Evolutionary conservation across 2,329 filamentous ascomycete genomes (phyloP).

Genomic region (Fusarium multiceps): DNA sequence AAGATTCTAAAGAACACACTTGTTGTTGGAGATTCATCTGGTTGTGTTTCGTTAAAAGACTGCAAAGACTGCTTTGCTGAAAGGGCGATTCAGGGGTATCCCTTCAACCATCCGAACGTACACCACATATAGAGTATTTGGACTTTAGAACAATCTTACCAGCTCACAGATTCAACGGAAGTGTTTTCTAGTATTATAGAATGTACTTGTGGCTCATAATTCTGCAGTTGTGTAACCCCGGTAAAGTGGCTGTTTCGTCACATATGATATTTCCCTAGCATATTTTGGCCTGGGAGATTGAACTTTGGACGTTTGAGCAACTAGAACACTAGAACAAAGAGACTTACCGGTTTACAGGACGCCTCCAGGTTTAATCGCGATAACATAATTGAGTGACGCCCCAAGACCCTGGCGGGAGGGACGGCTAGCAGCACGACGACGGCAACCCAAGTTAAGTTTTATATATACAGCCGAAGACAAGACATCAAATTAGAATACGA

Average conservation of each 20-base stretch:
- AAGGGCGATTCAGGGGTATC: not conserved
- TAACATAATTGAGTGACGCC: not conserved
- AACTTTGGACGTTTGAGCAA: not conserved
- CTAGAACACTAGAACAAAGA: not conserved
- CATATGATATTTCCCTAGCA: slow-evolving; percentile 3
- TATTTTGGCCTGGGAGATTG: not conserved
- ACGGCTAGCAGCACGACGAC: not conserved
- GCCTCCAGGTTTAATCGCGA: rapidly evolving
- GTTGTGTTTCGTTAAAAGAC: not conserved
- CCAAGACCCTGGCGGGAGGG: not conserved
- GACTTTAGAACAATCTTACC: not conserved
- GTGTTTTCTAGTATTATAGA: not conserved
- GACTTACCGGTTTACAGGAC: rapidly evolving
- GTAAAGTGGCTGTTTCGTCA: not conserved
- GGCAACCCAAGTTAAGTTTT: not conserved
- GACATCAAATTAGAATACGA: not conserved
- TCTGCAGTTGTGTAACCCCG: not conserved
- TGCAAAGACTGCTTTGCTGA: not conserved
- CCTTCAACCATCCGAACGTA: not conserved
- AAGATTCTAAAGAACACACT: not conserved
- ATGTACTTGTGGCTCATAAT: not conserved
- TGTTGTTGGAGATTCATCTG: not conserved
- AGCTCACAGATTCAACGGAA: not conserved
- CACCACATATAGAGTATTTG: not conserved
- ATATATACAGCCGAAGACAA: not conserved